Evolutionary conservation across 2,329 filamentous ascomycete species (phyloP).

Genomic region (Chrysoporthe deuterocubensis): DNA sequence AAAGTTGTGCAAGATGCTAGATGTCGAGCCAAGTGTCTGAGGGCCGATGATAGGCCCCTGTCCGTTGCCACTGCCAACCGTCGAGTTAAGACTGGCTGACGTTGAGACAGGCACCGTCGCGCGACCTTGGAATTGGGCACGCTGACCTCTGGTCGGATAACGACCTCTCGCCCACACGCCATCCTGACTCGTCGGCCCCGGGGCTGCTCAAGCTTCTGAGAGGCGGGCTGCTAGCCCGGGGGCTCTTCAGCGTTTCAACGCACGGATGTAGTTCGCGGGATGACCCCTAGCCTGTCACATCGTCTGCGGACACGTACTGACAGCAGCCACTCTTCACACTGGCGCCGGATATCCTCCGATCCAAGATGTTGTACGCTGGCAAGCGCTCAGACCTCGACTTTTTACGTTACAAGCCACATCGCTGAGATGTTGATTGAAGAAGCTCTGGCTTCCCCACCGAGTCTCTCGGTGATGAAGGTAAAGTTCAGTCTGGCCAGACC

Average conservation of each 20-base stretch:
- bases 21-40: not conserved
- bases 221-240: not conserved
- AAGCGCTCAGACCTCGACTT: not conserved
- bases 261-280: slow-evolving; percentile 14
- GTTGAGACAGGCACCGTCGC: slow-evolving; percentile 1
- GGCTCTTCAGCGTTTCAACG: slow-evolving; percentile 12
- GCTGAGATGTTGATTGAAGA: not conserved
- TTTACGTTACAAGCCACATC: not conserved
- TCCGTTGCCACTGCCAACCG: not conserved
- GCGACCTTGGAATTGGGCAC: slow-evolving; percentile 1
- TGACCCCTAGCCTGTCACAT: slow-evolving; percentile 10
- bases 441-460: not conserved
- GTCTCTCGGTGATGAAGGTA: not conserved
- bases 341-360: not conserved
- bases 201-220: not conserved
- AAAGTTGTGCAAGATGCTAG: not conserved
- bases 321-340: not conserved
- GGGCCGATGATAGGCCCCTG: not conserved
- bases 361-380: not conserved
- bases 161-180: not conserved
- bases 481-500: not conserved
- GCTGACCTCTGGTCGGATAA: not conserved
- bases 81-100: not conserved
- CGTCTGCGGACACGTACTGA: not conserved
- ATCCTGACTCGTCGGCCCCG: not conserved